phyloP scores from a whole-genome alignment of 805 yeast genomes.

The Ogataea nitratoaversa region DNA sequence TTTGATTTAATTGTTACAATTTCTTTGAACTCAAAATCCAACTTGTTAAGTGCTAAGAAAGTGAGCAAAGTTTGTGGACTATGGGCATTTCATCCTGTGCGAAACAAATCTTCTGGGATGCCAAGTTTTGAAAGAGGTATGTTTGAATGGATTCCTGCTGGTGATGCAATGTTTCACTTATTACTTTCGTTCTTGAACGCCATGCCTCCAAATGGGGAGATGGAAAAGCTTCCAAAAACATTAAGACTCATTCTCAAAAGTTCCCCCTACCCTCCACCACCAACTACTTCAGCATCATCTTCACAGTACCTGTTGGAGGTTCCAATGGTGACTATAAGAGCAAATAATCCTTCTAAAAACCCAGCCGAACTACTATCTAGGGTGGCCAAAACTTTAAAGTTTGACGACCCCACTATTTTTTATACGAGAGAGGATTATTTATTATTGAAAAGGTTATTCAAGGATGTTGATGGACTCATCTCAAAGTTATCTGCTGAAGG shows the following conservation, averaged over 20 bases:
- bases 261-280: conserved; percentile 73
- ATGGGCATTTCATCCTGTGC: conserved; percentile 67
- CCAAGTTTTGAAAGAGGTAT: conserved; percentile 63
- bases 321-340: conserved; percentile 32
- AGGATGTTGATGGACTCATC: conserved; percentile 50
- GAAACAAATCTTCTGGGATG: conserved; percentile 33
- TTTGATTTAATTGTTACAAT: conserved; percentile 74
- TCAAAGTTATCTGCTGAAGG: conserved; percentile 72
- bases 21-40: conserved; percentile 73
- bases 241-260: conserved; percentile 61
- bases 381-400: conserved; percentile 55
- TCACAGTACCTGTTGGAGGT: conserved; percentile 29
- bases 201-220: conserved; percentile 60
- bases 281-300: conserved; percentile 24
- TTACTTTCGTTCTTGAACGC: conserved; percentile 73
- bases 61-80: conserved; percentile 77
- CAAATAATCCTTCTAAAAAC: conserved; percentile 40
- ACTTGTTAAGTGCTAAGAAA: conserved; percentile 75
- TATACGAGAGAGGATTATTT: conserved; percentile 77
- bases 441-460: conserved; percentile 67
- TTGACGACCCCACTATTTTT: conserved; percentile 66
- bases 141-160: conserved; percentile 71
- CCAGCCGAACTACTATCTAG: conserved; percentile 59
- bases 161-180: conserved; percentile 82
- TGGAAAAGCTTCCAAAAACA: conserved; percentile 57